These are phyloP conservation scores for Leucocoprinus leucothites DNA, from an alignment of 768 basidiomycete species.

Conservation along the genomic window DNA sequence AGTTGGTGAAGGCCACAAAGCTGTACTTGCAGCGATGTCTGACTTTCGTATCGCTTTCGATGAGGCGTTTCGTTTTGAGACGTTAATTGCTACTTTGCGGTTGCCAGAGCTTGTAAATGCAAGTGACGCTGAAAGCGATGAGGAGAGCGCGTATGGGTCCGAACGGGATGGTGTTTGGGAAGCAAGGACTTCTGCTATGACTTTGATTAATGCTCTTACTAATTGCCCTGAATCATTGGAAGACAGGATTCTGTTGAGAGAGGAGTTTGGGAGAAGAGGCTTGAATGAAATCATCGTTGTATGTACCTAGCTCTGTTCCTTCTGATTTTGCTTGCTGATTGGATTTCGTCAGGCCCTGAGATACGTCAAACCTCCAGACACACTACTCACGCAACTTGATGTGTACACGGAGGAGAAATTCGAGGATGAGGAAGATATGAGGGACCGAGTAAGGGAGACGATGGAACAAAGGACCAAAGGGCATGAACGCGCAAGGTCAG, in stretches of 20 bases:
- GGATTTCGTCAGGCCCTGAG: conserved; percentile 55
- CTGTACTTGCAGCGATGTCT: conserved; percentile 74
- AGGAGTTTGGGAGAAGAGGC: conserved; percentile 80
- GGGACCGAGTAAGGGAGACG: conserved; percentile 50
- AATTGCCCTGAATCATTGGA: conserved; percentile 76
- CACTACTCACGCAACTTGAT: conserved; percentile 73
- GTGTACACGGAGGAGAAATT: conserved; percentile 87
- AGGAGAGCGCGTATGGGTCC: conserved; percentile 32
- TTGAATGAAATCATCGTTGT: conserved; percentile 84
- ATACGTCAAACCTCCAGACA: conserved; percentile 70
- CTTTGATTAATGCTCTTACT: conserved; percentile 75
- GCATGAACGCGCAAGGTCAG: conserved; percentile 33
- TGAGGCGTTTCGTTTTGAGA: conserved; percentile 80
- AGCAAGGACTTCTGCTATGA: conserved; percentile 70
- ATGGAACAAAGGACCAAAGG: conserved; percentile 23
- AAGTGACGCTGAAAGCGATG: conserved; percentile 29
- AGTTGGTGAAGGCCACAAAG: conserved; percentile 63
- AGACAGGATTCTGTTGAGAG: conserved; percentile 72
- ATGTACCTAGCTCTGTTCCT: conserved; percentile 27
- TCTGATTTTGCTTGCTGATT: not conserved
- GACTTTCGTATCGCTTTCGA: conserved; percentile 72
- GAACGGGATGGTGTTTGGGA: conserved; percentile 81
- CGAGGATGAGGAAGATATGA: conserved; percentile 85
- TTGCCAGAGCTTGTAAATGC: conserved; percentile 45
- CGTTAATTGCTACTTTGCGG: conserved; percentile 60